Evolutionary conservation across 1,284 basidiomycete genomes (phyloP), one percentile per base, ranked within the genome.

Genomic region (Boletus subluridellus): DNA sequence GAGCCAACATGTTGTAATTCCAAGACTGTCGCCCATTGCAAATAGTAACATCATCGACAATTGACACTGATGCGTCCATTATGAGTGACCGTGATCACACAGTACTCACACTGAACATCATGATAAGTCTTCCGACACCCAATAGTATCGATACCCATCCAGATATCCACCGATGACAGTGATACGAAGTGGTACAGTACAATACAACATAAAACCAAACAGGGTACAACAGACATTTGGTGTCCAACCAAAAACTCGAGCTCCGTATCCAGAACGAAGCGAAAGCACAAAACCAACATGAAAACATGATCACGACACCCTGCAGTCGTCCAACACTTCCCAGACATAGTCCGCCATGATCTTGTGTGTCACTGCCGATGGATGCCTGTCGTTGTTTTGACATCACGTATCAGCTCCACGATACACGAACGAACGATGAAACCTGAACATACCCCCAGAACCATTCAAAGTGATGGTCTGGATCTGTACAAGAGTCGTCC

Each of bases 391-490:
- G 3, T 14, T 38, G 32, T 26, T 8, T 10, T 14, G 9, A 21
- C 5, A 4, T 49, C 28, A 41, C 2, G 35, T 15, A 34, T 64
- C 45, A 62, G 45, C 32, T 21, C 35, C 10, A 21, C n/a, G 28
- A 39, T 2, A 14, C 26, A 51, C 12, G 0, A 7, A 49, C 1
- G 2, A 5, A 28, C 6, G n/a, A 34, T 3, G 38, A 62, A 48
- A 21, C 12, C 1, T 11, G 5, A 11, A 65, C 78, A 65, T 59
- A 81, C 82, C 76, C 77, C 26, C 71, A 66, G 17, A 82, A 75
- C 76, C 81, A 84, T 60, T 82, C 81, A 61, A 83, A 81, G 26
- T 73, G 74, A 59, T 77, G 77, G 41, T 77, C 77, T 4, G 82
- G 80, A 59, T 82, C 80, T 32, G 60, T 48, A 50, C 80, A 82